Conservation (phyloP, 495 filamentous ascomycete species). For the Tuber calosporum region DNA sequence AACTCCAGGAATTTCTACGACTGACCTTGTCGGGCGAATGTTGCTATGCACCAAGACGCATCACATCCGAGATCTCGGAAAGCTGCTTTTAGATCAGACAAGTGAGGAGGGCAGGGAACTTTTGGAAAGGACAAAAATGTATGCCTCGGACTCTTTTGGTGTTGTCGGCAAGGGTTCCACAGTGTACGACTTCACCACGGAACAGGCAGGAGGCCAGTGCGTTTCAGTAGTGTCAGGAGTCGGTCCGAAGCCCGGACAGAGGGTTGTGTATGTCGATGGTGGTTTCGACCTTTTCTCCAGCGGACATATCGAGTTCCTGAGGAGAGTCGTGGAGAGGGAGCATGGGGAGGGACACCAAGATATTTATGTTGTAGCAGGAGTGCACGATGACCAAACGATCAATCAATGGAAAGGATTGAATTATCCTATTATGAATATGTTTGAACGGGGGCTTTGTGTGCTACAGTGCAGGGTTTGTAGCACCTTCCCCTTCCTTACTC, state of each 20-base stretch:
- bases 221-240: conserved; percentile 59
- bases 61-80: conserved; percentile 69
- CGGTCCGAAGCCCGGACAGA: conserved; percentile 63
- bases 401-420: conserved; percentile 95
- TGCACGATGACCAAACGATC: conserved; percentile 90
- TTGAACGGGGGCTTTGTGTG: conserved; percentile 90
- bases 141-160: conserved; percentile 70
- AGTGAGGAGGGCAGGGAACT: conserved; percentile 54
- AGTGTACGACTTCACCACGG: conserved; percentile 26
- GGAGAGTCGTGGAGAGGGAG: conserved; percentile 63
- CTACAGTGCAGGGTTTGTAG: conserved; percentile 75
- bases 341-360: conserved; percentile 57
- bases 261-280: conserved; percentile 88
- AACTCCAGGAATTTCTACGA: conserved; percentile 95
- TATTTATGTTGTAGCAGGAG: conserved; percentile 83
- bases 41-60: conserved; percentile 82
- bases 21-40: conserved; percentile 95
- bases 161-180: conserved; percentile 33
- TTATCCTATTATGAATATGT: conserved; percentile 99
- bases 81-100: conserved; percentile 50
- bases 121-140: conserved; percentile 65
- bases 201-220: conserved; percentile 53
- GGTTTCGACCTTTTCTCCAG: conserved; percentile 96
- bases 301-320: conserved; percentile 91
- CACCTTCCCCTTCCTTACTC: conserved; percentile 8